These are phyloP conservation scores for Gossypium gossypioides DNA, from an alignment of 441 rosid species.

Conservation along the genomic window DNA sequence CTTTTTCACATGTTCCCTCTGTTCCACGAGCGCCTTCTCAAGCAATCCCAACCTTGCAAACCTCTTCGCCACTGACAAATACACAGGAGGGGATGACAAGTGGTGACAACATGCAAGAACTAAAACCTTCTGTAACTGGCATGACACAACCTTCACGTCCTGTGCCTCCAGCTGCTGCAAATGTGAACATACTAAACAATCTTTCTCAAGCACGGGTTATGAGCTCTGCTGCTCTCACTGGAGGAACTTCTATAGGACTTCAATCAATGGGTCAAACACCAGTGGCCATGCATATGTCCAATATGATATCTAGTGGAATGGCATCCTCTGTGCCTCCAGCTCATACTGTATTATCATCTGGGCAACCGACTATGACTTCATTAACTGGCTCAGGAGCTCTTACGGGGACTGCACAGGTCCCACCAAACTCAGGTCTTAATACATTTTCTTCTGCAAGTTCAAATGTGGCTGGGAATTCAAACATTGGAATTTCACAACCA, in stretches of 20 bases:
- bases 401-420: slow-evolving; percentile 54
- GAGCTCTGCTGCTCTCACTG: slow-evolving; percentile 80
- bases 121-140: slow-evolving; percentile 68
- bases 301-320: slow-evolving; percentile 92
- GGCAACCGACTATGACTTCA: slow-evolving; percentile 55
- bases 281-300: slow-evolving; percentile 90
- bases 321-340: slow-evolving; percentile 68
- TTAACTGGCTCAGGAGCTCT: slow-evolving; percentile 58
- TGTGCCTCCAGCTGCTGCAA: slow-evolving; percentile 53
- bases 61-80: slow-evolving; percentile 70
- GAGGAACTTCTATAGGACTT: slow-evolving; percentile 72
- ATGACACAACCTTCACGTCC: slow-evolving; percentile 68
- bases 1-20: slow-evolving; percentile 57
- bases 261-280: slow-evolving; percentile 72
- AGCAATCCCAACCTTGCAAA: slow-evolving; percentile 60
- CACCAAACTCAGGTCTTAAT: slow-evolving; percentile 47
- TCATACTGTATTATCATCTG: slow-evolving; percentile 68
- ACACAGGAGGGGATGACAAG: slow-evolving; percentile 62
- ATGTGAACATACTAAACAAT: slow-evolving; percentile 79
- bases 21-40: slow-evolving; percentile 66
- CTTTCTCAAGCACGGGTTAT: slow-evolving; percentile 84
- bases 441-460: slow-evolving; percentile 57
- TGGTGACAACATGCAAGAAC: slow-evolving; percentile 53
- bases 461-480: slow-evolving; percentile 53
- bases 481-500: slow-evolving; percentile 66